Evolutionary conservation across 306 rosid genomes (phyloP), one percentile per base, ranked within the genome.

Genomic region (Trifolium pratense): DNA sequence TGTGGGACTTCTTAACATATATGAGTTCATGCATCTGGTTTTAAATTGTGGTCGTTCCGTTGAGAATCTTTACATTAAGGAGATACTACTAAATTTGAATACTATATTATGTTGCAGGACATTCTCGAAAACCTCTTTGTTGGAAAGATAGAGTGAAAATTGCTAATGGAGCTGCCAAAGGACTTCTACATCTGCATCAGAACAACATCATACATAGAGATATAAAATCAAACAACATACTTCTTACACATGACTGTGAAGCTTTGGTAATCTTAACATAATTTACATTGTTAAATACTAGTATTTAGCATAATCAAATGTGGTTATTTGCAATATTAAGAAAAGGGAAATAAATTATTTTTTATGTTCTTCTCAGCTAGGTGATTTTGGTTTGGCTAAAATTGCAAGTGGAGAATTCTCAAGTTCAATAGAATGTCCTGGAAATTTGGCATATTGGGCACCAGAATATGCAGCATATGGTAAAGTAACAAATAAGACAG

Each of bases 321-420:
- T 10, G 3, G 59, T 20, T 53, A 53, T 20, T 20, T n/a, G n/a
- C n/a, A n/a, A n/a, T n/a, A n/a, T n/a, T n/a, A n/a, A n/a, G n/a
- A n/a, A n/a, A n/a, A n/a, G n/a, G n/a, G n/a, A n/a, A n/a, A n/a
- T n/a, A n/a, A n/a, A n/a, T n/a, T n/a, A n/a, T n/a, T n/a, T n/a
- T n/a, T n/a, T n/a, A n/a, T n/a, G 25, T 21, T 51, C 6, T 46
- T 45, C 12, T 52, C 73, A 89, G 97, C 80, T 91, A 39, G 97
- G 97, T 37, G 96, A 89, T 79, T 91, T 89, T 72, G 96, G 97
- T 18, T 87, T 91, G 60, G 97, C 97, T 32, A 89, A 88, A 84
- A 79, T 68, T 42, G 84, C 76, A 52, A 48, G 55, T 14, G 87
- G 75, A 75, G 83, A 79, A 42, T 29, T 82, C 14, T 81, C 83